Base-by-base conservation (phyloP, 768 basidiomycete species). In the Tricholoma saponaceum region DNA sequence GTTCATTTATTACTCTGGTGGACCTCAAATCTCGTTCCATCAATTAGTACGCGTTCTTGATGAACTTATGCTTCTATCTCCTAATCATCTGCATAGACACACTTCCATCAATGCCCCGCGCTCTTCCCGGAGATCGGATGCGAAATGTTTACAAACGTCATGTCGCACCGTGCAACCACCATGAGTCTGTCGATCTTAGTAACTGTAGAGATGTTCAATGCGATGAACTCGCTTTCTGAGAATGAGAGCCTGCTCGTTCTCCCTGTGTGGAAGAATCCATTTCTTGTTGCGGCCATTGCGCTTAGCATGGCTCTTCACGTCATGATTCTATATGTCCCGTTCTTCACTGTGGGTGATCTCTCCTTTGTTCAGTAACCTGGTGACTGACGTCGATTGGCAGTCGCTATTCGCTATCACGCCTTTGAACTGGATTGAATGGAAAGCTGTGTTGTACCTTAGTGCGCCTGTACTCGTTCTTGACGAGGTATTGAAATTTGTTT, bases 221-320 rank as follows among this genome's bases (percentile, higher is more conserved):
- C 92, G 33, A 93, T 95, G 89, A 98, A 98, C 74, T 98, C 95
- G 56, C 79, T 99, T 22, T 96, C 94, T 18, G 96, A 99, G 75
- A 98, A 97, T 72, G 96, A 98, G 77, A 92, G 90, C 59, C 74
- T 99, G 59, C 74, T 99, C 52, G 81, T 82, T 30, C 76, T 99
- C 44, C 96, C 96, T 2, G 71, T 97, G 22, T 99, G 96, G 96
- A 89, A 86, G 74, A 99, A 99, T 72, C 86, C 84, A 57, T 98
- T 87, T 81, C 85, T 98, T 16, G 92, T 96, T 39, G 92, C 72
- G 16, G 93, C 94, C 28, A 92, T 98, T 67, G 70, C 87, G 14
- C 74, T 99, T 54, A 95, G 92, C 70, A 98, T 98, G 95, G 84
- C 74, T 1, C 76, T 98, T 26, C 96, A 98, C 72, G 83, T 97